Evolutionary conservation across 805 yeast genomes (phyloP).

Genomic region (Grigorovia yakushimaensis): DNA sequence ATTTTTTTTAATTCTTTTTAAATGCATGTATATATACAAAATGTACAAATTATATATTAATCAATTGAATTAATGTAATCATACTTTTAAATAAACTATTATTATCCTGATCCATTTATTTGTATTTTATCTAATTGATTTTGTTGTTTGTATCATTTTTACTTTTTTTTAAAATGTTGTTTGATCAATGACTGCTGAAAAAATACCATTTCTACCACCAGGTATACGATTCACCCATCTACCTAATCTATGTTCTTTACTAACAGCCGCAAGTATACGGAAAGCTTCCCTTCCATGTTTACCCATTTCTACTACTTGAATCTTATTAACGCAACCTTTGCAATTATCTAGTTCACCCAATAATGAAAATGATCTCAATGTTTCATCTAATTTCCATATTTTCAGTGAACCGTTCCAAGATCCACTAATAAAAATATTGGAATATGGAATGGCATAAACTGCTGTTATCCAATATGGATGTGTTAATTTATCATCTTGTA

Average conservation of each 20-base stretch:
- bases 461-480: conserved; percentile 85
- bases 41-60: not conserved
- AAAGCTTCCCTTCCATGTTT: conserved; percentile 43
- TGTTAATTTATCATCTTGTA: conserved; percentile 43
- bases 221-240: conserved; percentile 63
- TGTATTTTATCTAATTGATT: too few species aligned
- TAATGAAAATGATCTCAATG: conserved; percentile 48
- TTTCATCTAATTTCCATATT: conserved; percentile 68
- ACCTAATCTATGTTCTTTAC: conserved; percentile 83
- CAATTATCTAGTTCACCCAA: conserved; percentile 50
- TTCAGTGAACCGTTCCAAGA: conserved; percentile 75
- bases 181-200: conserved; percentile 40
- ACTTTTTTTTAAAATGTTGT: conserved; percentile 26
- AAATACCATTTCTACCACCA: conserved; percentile 68
- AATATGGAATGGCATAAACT: conserved; percentile 70
- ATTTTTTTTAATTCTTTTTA: not conserved
- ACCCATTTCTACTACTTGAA: conserved; percentile 46
- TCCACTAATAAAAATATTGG: conserved; percentile 78
- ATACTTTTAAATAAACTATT: too few species aligned
- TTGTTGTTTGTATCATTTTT: too few species aligned
- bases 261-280: conserved; percentile 53
- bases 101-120: too few species aligned
- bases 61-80: too few species aligned
- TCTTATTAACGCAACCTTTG: conserved; percentile 60
- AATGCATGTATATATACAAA: not conserved